Conservation (phyloP, 805 yeast species). For the Metschnikowia cubensis region DNA sequence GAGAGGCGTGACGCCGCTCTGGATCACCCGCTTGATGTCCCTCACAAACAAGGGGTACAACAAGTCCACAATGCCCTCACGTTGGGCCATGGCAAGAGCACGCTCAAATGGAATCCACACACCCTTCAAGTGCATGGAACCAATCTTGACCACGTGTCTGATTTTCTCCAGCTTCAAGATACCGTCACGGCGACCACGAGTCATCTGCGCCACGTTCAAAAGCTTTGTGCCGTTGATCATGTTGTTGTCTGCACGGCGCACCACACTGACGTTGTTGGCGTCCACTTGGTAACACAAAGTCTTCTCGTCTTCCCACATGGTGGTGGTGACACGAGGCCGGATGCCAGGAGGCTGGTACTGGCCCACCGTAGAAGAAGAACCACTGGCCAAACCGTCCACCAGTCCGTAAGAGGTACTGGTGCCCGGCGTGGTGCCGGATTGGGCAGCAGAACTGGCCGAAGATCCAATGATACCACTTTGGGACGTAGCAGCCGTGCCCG, state of each 20-base stretch:
- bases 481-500: constrained; percentile 26
- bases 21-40: constrained; percentile 59
- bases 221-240: constrained; percentile 85
- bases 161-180: constrained; percentile 71
- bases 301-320: constrained; percentile 89
- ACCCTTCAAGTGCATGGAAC: constrained; percentile 84
- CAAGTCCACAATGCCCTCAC: constrained; percentile 54
- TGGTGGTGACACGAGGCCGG: constrained; percentile 69
- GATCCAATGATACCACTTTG: constrained; percentile 17
- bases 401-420: constrained; percentile 14
- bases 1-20: constrained; percentile 42
- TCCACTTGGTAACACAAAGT: constrained; percentile 84
- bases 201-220: constrained; percentile 80
- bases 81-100: constrained; percentile 75
- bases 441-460: constrained; percentile 15
- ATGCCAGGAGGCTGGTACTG: constrained; percentile 45
- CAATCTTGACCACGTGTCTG: constrained; percentile 79
- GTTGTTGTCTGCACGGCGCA: constrained; percentile 78
- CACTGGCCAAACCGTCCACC: constrained; percentile 14
- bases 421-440: constrained; percentile 9
- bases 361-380: constrained; percentile 33
- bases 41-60: constrained; percentile 45
- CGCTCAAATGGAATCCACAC: constrained; percentile 89
- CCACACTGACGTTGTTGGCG: constrained; percentile 75
- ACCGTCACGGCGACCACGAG: constrained; percentile 84